These are phyloP conservation scores for Discostella stelligera DNA, from an alignment of 352 stramenopile species.

Conservation along the genomic window DNA sequence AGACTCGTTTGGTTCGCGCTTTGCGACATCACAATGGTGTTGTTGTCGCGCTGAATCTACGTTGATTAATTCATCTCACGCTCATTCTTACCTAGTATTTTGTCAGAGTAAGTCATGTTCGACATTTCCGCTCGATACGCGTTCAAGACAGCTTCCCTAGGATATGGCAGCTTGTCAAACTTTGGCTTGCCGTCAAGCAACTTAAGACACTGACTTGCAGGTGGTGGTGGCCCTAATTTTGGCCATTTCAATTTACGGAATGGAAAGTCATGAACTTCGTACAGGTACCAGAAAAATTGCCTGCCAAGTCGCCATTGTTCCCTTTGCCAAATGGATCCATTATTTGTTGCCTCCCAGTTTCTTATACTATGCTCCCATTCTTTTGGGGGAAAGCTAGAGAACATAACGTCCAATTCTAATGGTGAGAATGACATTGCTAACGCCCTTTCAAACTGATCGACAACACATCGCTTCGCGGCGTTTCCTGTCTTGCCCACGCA, in stretches of 20 bases:
- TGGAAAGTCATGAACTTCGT: neutral
- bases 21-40: too few relatives aligned
- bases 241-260: neutral
- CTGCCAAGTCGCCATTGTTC: neutral
- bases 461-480: neutral
- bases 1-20: too few relatives aligned
- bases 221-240: neutral
- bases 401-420: neutral
- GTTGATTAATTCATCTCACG: too few relatives aligned
- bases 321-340: neutral
- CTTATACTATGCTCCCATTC: neutral
- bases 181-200: neutral
- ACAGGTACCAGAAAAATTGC: neutral
- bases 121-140: neutral
- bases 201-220: neutral
- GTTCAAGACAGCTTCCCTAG: neutral
- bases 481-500: neutral
- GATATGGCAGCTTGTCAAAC: neutral
- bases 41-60: too few relatives aligned
- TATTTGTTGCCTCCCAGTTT: neutral
- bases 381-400: neutral
- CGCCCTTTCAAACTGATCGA: neutral
- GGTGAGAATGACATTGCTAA: neutral
- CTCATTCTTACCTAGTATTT: too few relatives aligned
- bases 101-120: too few relatives aligned